Percentiles rank a stretch among this genome's conserved stretches.
These are phyloP conservation scores for Pseudotsuga menziesii DNA, from an alignment of 75 land plant genomes.

Conservation along the genomic window DNA sequence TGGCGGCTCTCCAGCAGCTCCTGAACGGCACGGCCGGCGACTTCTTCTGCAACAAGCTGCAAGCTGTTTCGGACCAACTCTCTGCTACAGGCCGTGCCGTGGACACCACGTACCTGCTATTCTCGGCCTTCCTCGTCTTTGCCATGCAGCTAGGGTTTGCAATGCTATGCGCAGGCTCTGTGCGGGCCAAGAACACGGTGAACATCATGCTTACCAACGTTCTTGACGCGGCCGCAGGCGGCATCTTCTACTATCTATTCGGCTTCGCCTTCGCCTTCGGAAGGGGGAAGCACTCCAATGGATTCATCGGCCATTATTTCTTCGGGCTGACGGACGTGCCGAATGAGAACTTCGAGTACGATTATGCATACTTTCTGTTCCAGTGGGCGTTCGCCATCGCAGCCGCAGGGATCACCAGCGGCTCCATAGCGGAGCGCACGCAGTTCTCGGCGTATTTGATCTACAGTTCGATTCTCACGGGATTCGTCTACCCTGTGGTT, in stretches of 20 bases:
- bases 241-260: conserved; percentile 61
- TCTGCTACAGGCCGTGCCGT: conserved; percentile 43
- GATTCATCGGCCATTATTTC: conserved; percentile 62
- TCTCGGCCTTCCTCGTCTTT: conserved; percentile 82
- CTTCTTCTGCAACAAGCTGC: conserved; percentile 48
- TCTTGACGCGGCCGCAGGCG: conserved; percentile 72
- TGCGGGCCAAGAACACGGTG: conserved; percentile 71
- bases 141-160: conserved; percentile 87
- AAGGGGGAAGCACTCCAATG: conserved; percentile 25
- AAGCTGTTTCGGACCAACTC: conserved; percentile 18
- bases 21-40: conserved; percentile 30
- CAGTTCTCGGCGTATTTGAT: conserved; percentile 68
- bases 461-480: conserved; percentile 61
- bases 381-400: conserved; percentile 85
- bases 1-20: conserved; percentile 33
- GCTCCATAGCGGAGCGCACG: conserved; percentile 73
- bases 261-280: conserved; percentile 75
- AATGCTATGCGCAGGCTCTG: conserved; percentile 78
- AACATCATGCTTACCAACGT: conserved; percentile 87
- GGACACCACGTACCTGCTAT: conserved; percentile 62
- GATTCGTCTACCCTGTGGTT: conserved; percentile 73
- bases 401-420: conserved; percentile 69
- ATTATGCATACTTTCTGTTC: conserved; percentile 50
- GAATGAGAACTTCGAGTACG: conserved; percentile 30
- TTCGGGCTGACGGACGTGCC: conserved; percentile 44